Evolutionary conservation across 208 protist species (phyloP), one percentile per base, ranked within the genome.

Genomic region (Wallacemonas sp.): DNA sequence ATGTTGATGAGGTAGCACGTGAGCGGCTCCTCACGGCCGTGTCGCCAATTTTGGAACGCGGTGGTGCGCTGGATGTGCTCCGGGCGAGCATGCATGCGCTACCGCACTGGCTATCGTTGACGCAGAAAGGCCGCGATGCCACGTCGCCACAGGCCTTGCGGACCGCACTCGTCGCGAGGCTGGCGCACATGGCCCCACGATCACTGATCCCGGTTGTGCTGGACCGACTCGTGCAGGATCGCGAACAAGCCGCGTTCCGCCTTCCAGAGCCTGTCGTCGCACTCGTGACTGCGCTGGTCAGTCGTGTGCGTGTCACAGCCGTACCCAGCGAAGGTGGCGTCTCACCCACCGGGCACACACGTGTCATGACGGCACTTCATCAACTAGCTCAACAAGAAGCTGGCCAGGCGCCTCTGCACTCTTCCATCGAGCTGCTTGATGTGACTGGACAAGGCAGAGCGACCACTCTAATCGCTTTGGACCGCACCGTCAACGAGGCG

Each of bases 191-290:
- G 4, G 46, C 64, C 30, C 37, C 6, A 17, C 42, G 13, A 1
- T 59, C 66, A 42, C 19, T 77, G 48, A n/a, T 2, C n/a, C 37
- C 39, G 15, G 65, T 71, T 44, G 42, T 68, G 24, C 46, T 45
- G 39, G 42, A 32, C 17, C 41, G 27, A 29, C 12, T 57, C 30
- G 30, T 10, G 15, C 50, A 38, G 12, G 50, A 17, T 17, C n/a
- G 50, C 30, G 50, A 10, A 12, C 50, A 38, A 6, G 50, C 50
- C 19, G 42, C 42, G 9, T 48, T 48, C 19, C 42, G 19, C 17
- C 42, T 48, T 22, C 24, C 50, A 5, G 13, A 15, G 9, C 21
- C n/a, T 4, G 13, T 39, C 30, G 32, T 57, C 4, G 29, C n/a
- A 15, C 24, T 48, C 17, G 5, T 48, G 42, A 5, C 17, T 12